Evolutionary conservation across 768 basidiomycete species (phyloP), one percentile per base, ranked within the genome.

Genomic region (Termitomyces sp.): DNA sequence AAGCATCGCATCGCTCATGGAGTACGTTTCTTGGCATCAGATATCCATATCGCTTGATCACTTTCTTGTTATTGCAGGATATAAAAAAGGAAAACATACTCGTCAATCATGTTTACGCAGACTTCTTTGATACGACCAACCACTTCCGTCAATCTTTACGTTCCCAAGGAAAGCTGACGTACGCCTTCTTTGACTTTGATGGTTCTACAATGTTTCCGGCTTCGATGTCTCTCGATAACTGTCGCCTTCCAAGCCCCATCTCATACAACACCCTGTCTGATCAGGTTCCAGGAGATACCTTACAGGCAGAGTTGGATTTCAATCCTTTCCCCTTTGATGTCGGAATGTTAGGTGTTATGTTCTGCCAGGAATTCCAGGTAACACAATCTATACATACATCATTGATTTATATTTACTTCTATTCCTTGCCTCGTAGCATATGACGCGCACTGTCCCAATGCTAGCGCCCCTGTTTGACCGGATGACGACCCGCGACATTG

Each of bases 281-380:
- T 1, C 49, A 48, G 16, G 16, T 48, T 2, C 54, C 60, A 4
- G 12, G 36, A 13, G 67, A 70, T 47, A 62, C 62, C 12, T 28
- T 15, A 0, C 66, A 67, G 47, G 69, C 66, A 4, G 68, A 70
- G 57, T 41, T 60, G 4, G 63, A 64, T 48, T 69, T 66, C 36
- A 61, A 69, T 41, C 68, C 69, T 2, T 70, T 69, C 48, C 63
- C 64, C 8, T 69, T 58, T 36, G 69, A 69, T 36, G 67, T 70
- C 15, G 60, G 62, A 4, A 54, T 54, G 39, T 8, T 41, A 41
- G 39, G 39, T n/a, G n/a, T 51, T 1, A 7, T 58, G n/a, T 49
- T 64, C 18, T 57, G 59, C 36, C 1, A 3, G 0, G 24, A 33
- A 3, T 63, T 53, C 44, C 59, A 68, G 54, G 60, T 64, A 52